phyloP scores from a whole-genome alignment of 2,329 filamentous ascomycete species.

The Myriangium duriaei region DNA sequence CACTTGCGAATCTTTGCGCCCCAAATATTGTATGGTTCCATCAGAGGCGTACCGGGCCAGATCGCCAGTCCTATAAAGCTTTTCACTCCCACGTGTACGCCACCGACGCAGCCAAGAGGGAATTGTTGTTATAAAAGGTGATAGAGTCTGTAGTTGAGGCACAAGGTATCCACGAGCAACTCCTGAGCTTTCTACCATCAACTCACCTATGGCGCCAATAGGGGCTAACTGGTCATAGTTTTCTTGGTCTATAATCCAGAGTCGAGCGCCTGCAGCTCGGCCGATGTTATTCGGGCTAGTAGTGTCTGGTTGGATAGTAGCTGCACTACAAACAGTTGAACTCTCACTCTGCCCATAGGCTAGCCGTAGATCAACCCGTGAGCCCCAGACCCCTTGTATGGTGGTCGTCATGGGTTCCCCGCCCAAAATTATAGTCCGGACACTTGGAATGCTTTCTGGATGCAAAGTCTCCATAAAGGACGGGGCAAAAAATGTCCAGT shows the following conservation, averaged over 20 bases:
- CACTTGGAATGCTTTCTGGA: slow-evolving; percentile 25
- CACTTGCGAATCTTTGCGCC: slow-evolving; percentile 53
- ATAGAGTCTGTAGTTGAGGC: no score
- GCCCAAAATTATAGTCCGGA: slow-evolving; percentile 33
- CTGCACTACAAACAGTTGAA: no score
- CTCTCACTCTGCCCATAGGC: slow-evolving; percentile 34
- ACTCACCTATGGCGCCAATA: slow-evolving; percentile 2
- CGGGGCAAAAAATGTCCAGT: slow-evolving; percentile 34
- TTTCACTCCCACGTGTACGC: no score
- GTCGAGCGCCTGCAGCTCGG: not conserved
- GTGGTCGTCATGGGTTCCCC: slow-evolving; percentile 30
- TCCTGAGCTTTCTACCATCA: slow-evolving; percentile 1
- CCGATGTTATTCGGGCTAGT: no score
- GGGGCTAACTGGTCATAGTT: slow-evolving; percentile 1
- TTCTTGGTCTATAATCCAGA: slow-evolving; percentile 1
- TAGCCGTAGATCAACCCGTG: slow-evolving; percentile 27
- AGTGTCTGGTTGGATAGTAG: no score
- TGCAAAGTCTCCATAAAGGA: slow-evolving; percentile 30
- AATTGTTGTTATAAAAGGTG: slow-evolving; percentile 22
- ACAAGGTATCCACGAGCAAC: slow-evolving; percentile 12
- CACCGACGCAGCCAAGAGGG: slow-evolving; percentile 25
- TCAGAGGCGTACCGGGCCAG: slow-evolving; percentile 43
- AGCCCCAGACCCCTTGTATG: slow-evolving; percentile 26
- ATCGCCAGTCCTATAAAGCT: slow-evolving; percentile 51
- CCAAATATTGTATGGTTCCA: slow-evolving; percentile 42